Base-by-base conservation (phyloP, 106 monocot species). In the Acanthochlamys bracteata region DNA sequence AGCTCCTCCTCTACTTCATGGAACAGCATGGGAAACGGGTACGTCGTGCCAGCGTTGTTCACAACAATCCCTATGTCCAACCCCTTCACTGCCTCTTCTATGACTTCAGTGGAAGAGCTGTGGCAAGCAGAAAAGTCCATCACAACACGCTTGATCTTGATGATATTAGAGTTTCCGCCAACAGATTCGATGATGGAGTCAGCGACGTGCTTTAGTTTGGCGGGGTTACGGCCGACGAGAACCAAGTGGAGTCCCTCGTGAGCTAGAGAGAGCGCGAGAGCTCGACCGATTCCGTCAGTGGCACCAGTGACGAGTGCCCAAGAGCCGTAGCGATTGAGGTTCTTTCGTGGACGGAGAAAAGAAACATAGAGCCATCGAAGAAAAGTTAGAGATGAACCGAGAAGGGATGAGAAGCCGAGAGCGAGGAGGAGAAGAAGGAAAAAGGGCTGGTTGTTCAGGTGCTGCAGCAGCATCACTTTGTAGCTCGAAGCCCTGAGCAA, bases 261-360 rank as follows among this genome's bases (percentile, higher is more conserved):
- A 20, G 86, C 93, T 67, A 94, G 67, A 66, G 77, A 89, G 83
- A 86, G 79, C 53, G 86, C 80, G 74, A 94, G 72, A 53, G 81
- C 73, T 57, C 55, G 75, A 57, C 93, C 93, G 71, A 94, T 94
- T 19, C 93, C 93, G 71, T 94, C 93, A 14, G 89, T 89, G 52
- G 86, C 66, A 25, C 93, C 93, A 42, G 93, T 94, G 67, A 94
- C 66, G 64, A 94, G 78, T 22, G 93, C 89, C 86, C 86, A 94
- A 20, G 81, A 72, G 67, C 93, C 93, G 81, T 94, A 94, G 22
- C 64, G 66, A 2, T 49, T 49, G 58, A 89, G 74, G 64, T 81
- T 61, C 79, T 83, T 89, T 8, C 61, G 75, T 15, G 86, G 81
- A 43, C 93, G 78, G 79, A 93, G 80, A 85, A 93, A 93, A 71